These are phyloP conservation scores for Coemansia sp. DNA, from an alignment of 192 early-diverging fungal species.

Conservation along the genomic window DNA sequence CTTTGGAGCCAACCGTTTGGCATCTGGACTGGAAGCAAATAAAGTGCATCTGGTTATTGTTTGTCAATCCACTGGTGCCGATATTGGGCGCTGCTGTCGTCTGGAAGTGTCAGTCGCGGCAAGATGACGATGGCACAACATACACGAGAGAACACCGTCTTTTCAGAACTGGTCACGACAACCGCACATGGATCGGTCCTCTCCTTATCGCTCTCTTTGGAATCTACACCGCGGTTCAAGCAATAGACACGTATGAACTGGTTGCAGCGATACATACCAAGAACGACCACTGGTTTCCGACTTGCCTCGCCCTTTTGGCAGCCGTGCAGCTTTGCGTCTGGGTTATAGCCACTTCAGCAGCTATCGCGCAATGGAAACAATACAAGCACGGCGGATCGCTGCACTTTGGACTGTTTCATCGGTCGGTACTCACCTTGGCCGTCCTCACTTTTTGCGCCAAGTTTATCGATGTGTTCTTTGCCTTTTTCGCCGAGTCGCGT, in stretches of 20 bases:
- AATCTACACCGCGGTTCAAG: constrained; percentile 11
- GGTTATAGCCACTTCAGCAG: background rate
- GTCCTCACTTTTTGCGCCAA: background rate
- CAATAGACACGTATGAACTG: background rate
- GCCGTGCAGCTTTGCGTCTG: constrained; percentile 4
- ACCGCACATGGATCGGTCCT: constrained; percentile 40
- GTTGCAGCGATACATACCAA: background rate
- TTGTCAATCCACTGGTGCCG: constrained; percentile 21
- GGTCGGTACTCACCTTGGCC: constrained; percentile 6
- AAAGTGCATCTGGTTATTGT: constrained; percentile 14
- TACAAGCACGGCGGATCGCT: constrained; percentile 1
- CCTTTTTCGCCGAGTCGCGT: constrained; percentile 16
- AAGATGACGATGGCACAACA: background rate
- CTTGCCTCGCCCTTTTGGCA: background rate
- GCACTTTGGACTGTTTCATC: constrained; percentile 26
- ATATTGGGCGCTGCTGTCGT: background rate
- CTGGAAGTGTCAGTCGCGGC: constrained; percentile 10
- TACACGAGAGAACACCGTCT: background rate
- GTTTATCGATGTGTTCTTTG: constrained; percentile 18
- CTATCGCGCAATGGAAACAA: constrained; percentile 3
- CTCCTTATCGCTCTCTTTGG: constrained; percentile 13
- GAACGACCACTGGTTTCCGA: background rate
- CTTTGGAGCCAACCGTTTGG: no score
- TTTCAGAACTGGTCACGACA: constrained; percentile 12
- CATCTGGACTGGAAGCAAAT: background rate